These are phyloP conservation scores for Phytophthora sp. DNA, from an alignment of 352 stramenopile genomes.

Conservation along the genomic window DNA sequence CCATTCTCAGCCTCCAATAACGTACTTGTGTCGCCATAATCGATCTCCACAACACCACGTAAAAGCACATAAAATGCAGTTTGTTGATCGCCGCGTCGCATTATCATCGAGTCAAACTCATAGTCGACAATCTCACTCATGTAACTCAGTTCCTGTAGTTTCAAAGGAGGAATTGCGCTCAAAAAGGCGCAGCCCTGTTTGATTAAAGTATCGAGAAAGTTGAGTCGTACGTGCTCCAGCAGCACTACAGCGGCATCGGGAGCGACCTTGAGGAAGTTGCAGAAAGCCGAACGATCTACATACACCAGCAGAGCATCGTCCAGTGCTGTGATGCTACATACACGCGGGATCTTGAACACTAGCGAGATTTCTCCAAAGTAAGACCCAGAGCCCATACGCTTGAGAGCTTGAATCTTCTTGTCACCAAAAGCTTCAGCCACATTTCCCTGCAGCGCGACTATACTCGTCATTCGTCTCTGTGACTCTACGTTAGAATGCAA, in stretches of 20 bases:
- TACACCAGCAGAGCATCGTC: conserved; percentile 71
- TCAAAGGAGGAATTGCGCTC: conserved; percentile 57
- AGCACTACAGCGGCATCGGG: conserved; percentile 56
- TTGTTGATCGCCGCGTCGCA: conserved; percentile 34
- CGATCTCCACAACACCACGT: conserved; percentile 44
- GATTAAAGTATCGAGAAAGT: conserved; percentile 65
- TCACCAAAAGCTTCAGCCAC: conserved; percentile 13
- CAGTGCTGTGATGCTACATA: conserved; percentile 67
- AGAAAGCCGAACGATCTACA: conserved; percentile 70
- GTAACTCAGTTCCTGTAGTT: conserved; percentile 61
- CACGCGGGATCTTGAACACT: conserved; percentile 70
- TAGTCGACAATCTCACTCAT: conserved; percentile 61
- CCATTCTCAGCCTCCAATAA: conserved; percentile 14
- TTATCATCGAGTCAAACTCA: conserved; percentile 35
- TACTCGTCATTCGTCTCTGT: conserved; percentile 18
- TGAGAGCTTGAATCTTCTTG: conserved; percentile 58
- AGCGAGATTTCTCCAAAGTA: conserved; percentile 84
- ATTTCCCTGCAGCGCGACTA: conserved; percentile 22
- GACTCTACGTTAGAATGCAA: conserved; percentile 4
- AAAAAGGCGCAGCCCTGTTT: conserved; percentile 65
- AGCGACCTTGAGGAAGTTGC: conserved; percentile 75
- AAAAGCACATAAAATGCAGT: conserved; percentile 58
- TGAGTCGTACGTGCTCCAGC: conserved; percentile 67
- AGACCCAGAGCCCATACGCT: conserved; percentile 53
- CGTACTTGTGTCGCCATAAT: conserved; percentile 31